Percentiles rank a stretch among this genome's conserved stretches.
Conservation (phyloP, 306 rosid species). For the Senna tora region DNA sequence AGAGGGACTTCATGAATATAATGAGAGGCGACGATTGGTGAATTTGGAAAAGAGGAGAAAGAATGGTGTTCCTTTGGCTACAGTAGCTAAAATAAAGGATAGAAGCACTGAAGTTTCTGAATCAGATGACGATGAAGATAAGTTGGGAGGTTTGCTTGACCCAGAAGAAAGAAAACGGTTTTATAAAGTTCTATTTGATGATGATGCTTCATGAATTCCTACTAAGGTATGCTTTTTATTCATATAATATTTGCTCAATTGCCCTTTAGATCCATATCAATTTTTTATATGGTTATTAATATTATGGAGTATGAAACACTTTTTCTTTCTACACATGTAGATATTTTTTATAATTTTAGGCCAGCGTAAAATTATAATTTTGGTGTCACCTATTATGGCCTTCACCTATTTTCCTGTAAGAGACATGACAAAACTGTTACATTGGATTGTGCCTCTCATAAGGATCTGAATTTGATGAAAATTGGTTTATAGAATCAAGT, state of each 20-base stretch:
- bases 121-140: constrained; percentile 46
- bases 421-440: no score
- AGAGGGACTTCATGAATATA: constrained; percentile 92
- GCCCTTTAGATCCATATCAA: neutral
- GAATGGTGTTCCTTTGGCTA: constrained; percentile 56
- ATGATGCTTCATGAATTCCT: constrained; percentile 51
- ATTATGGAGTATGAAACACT: neutral
- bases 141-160: constrained; percentile 67
- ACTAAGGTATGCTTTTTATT: constrained; percentile 12
- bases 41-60: constrained; percentile 70
- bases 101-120: constrained; percentile 40
- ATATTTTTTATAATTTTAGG: neutral
- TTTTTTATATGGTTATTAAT: neutral
- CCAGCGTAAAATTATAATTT: constrained; percentile 1
- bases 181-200: constrained; percentile 80
- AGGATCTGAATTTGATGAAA: no score
- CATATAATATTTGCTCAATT: neutral
- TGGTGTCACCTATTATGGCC: constrained; percentile 1
- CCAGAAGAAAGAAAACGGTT: constrained; percentile 92
- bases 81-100: constrained; percentile 45
- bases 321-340: neutral
- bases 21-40: constrained; percentile 51
- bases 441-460: no score
- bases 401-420: neutral
- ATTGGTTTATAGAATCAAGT: neutral